These are phyloP conservation scores for Lachnellula willkommii DNA, from an alignment of 2,329 filamentous ascomycete species.

Conservation along the genomic window DNA sequence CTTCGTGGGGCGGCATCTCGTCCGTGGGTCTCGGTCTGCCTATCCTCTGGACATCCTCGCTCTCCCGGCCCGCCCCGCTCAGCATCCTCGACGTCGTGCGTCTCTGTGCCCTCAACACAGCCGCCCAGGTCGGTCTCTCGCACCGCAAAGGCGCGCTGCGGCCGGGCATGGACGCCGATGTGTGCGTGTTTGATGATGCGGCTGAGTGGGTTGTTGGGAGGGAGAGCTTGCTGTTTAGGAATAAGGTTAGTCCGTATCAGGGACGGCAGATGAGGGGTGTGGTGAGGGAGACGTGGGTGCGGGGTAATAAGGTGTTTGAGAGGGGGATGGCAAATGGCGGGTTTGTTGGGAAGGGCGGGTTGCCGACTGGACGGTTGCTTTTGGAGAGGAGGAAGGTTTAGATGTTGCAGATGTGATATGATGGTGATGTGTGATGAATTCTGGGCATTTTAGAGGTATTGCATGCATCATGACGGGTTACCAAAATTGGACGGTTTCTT, in stretches of 20 bases:
- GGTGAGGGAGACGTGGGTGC: slow-evolving; percentile 32
- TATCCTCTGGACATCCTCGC: slow-evolving; percentile 64
- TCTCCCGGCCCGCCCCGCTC: slow-evolving; percentile 23
- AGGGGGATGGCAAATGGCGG: slow-evolving; percentile 33
- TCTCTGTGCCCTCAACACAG: slow-evolving; percentile 82
- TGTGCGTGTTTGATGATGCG: slow-evolving; percentile 88
- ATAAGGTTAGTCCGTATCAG: slow-evolving; percentile 33
- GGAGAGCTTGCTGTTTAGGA: slow-evolving; percentile 70
- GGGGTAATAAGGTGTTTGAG: slow-evolving; percentile 30
- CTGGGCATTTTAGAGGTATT: background rate
- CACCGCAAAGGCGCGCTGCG: slow-evolving; percentile 75
- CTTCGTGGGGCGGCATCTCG: slow-evolving; percentile 93
- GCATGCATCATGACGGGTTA: background rate
- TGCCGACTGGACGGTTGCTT: slow-evolving; percentile 44
- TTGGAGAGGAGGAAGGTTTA: slow-evolving; percentile 37
- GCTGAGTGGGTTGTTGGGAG: slow-evolving; percentile 68
- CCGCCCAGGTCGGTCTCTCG: slow-evolving; percentile 78
- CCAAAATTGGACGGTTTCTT: background rate
- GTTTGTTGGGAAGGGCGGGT: slow-evolving; percentile 39
- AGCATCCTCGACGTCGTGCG: slow-evolving; percentile 71
- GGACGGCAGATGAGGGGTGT: slow-evolving; percentile 62
- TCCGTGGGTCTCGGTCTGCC: slow-evolving; percentile 88
- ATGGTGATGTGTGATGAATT: background rate
- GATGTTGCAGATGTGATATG: background rate
- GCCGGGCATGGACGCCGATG: slow-evolving; percentile 80